Base-by-base conservation (phyloP, 441 rosid species). In the Gossypium trilobum region DNA sequence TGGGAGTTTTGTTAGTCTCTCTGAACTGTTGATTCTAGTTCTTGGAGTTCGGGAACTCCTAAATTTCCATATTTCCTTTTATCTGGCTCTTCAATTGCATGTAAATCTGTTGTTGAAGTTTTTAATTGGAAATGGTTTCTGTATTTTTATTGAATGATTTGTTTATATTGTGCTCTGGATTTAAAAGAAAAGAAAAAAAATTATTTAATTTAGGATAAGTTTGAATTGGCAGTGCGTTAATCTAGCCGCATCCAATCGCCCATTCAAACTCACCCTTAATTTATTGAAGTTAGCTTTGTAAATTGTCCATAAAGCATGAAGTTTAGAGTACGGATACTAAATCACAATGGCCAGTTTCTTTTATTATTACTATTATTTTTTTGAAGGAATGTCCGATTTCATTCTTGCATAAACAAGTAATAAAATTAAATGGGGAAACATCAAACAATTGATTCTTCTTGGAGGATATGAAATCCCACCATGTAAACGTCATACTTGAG, bases 1-100 rank as follows among this genome's bases (percentile, higher is more conserved):
- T 11, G 61, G 82, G 85, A 75, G 81, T 58, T 75, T 83, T 81
- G 73, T 80, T 77, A 79, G 78, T 81, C 82, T 81, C 79, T 74
- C 23, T 79, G 79, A 79, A 75, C 85, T 69, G 33, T 8, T 58
- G 5, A 6, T 72, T 55, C 48, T 48, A 68, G 83, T 79, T 81
- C 85, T 77, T 63, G 79, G 86, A 78, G 82, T 80, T 83, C 80
- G 68, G 74, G 27, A 54, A 25, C 80, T 78, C 78, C 77, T 71
- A 78, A 13, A 79, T 29, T 39, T 56, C 14, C 10, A 1, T 27
- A 2, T 1, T 4, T n/a, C 22, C n/a, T 10, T 20, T 20, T 20
- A 55, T 55, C 59, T 55, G 9, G 20, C 55, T 17, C 1, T 50
- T 2, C 55, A 50, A 5, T 14, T 4, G 55, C 55, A 50, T 17